Percentiles rank a stretch among this genome's conserved stretches.
Conservation (phyloP, 2,329 filamentous ascomycete species). For the Colletotrichum musicola region DNA sequence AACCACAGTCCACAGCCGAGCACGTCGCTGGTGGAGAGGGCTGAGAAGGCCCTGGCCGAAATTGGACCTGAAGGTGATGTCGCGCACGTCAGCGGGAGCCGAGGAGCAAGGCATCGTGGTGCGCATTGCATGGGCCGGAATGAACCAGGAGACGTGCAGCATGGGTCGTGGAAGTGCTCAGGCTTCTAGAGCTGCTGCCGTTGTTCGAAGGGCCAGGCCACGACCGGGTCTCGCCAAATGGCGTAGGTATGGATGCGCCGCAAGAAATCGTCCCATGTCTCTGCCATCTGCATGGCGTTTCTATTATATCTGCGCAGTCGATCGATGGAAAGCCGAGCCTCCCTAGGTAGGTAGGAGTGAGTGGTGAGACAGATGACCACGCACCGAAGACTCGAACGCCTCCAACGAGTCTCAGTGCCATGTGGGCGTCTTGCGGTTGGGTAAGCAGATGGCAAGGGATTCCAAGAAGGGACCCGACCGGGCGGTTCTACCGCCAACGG, state of each 20-base stretch:
- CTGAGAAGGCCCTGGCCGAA: conserved; percentile 23
- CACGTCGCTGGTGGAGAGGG: conserved; percentile 20
- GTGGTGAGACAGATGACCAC: neutral
- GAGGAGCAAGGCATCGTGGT: conserved; percentile 20
- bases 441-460: neutral
- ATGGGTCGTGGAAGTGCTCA: conserved; percentile 3
- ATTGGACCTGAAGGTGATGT: conserved; percentile 12
- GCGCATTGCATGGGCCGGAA: conserved; percentile 8
- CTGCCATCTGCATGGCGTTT: neutral
- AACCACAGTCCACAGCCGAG: conserved; percentile 24
- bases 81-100: conserved; percentile 27
- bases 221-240: neutral
- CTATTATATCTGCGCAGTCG: neutral
- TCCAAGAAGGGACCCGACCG: conserved; percentile 13
- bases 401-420: neutral
- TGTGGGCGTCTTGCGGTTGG: conserved; percentile 2
- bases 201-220: neutral
- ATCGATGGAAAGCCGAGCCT: neutral
- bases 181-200: neutral
- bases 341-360: neutral
- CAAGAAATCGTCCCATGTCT: conserved; percentile 8
- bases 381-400: neutral
- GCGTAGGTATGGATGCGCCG: neutral
- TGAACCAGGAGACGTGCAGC: conserved; percentile 1
- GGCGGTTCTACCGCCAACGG: conserved; percentile 13